Evolutionary conservation across 441 rosid genomes (phyloP).

Genomic region (Dalechampia spathulata): DNA sequence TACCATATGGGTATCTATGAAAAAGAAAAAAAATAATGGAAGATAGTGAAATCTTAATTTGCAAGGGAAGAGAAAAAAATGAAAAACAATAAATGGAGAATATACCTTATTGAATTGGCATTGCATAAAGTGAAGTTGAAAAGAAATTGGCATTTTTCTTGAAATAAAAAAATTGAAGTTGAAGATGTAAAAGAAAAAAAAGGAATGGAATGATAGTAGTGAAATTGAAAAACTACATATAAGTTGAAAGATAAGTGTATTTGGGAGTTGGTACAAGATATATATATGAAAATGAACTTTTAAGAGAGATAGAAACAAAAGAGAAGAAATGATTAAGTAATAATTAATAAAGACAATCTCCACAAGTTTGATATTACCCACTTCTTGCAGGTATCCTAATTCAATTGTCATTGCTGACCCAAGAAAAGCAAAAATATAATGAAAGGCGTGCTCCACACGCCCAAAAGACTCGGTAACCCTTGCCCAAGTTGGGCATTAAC

Average conservation of each 20-base stretch:
- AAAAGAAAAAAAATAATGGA: background rate
- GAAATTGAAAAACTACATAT: no score
- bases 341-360: background rate
- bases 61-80: background rate
- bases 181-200: no score
- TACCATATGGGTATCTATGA: no score
- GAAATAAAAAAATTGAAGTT: no score
- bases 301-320: no score
- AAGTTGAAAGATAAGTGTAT: no score
- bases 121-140: background rate
- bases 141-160: background rate
- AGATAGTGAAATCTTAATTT: conserved; percentile 5
- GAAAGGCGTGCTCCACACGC: conserved; percentile 20
- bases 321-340: background rate
- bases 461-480: background rate
- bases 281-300: no score
- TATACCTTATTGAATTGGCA: conserved; percentile 4
- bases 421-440: background rate
- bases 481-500: background rate
- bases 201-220: no score
- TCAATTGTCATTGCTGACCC: conserved; percentile 6
- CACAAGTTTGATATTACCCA: background rate
- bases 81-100: background rate
- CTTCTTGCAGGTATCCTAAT: background rate
- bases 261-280: no score